A percentile compares a stretch with the other conserved stretches of the same genome.
These are phyloP conservation scores for Copromyces sp. DNA, from an alignment of 495 filamentous ascomycete species.

Conservation along the genomic window DNA sequence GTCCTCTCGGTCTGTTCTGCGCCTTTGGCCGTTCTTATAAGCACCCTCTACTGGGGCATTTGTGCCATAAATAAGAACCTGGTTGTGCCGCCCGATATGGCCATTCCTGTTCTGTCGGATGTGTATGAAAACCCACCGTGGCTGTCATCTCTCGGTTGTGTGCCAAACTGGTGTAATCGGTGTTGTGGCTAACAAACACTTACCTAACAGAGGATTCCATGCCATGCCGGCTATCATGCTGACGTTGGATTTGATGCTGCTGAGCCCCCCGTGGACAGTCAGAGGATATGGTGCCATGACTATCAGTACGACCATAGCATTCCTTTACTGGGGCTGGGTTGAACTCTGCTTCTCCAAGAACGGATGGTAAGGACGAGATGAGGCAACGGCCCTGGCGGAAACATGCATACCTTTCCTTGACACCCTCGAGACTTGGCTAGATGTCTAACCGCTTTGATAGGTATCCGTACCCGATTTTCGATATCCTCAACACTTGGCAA, in stretches of 20 bases:
- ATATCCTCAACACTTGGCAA: slow-evolving; percentile 46
- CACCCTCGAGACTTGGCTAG: not conserved
- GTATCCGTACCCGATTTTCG: slow-evolving; percentile 85
- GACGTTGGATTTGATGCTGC: slow-evolving; percentile 57
- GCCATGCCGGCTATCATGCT: slow-evolving; percentile 65
- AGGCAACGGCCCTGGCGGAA: not conserved
- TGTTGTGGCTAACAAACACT: not conserved
- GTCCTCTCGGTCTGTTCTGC: slow-evolving; percentile 58
- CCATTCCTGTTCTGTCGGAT: slow-evolving; percentile 45
- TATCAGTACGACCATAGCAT: slow-evolving; percentile 53
- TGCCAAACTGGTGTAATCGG: not conserved
- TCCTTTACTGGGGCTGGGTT: slow-evolving; percentile 82
- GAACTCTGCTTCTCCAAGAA: slow-evolving; percentile 68
- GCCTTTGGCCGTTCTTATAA: slow-evolving; percentile 73
- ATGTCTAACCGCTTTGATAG: slow-evolving; percentile 27
- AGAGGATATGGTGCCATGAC: slow-evolving; percentile 47
- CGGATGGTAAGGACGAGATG: slow-evolving; percentile 46
- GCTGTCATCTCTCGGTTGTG: not conserved
- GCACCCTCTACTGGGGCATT: slow-evolving; percentile 76
- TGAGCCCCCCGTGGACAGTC: slow-evolving; percentile 77
- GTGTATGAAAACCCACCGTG: slow-evolving; percentile 22
- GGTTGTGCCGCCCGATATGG: slow-evolving; percentile 37
- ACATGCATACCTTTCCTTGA: not conserved
- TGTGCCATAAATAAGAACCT: slow-evolving; percentile 51
- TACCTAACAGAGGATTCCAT: slow-evolving; percentile 49